A percentile compares a stretch with the other conserved stretches of the same genome.
These are phyloP conservation scores for Cutaneotrichosporon cutaneum DNA, from an alignment of 1,284 basidiomycete species.

Conservation along the genomic window DNA sequence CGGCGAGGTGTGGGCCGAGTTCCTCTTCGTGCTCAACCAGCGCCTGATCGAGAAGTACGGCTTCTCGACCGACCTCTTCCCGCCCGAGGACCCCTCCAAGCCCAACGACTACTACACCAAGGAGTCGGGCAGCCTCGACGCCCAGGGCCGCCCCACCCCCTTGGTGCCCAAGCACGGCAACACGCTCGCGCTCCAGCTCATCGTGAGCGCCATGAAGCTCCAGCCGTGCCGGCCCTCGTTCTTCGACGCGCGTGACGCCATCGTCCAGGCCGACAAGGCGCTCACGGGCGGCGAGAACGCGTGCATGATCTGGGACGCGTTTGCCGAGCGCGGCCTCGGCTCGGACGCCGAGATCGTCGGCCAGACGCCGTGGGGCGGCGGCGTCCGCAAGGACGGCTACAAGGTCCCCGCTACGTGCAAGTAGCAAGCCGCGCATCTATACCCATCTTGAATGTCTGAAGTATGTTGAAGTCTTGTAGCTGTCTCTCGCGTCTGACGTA, in stretches of 20 bases:
- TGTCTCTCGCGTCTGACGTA: neutral
- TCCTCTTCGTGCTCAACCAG: slow-evolving; percentile 81
- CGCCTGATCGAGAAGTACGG: slow-evolving; percentile 76
- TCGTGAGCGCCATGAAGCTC: slow-evolving; percentile 89
- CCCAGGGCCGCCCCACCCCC: slow-evolving; percentile 57
- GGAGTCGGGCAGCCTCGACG: slow-evolving; percentile 40
- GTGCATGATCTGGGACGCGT: slow-evolving; percentile 85
- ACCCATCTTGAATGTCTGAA: neutral
- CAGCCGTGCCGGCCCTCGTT: slow-evolving; percentile 88
- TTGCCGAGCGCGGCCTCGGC: slow-evolving; percentile 78
- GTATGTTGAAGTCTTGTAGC: neutral
- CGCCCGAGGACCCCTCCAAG: slow-evolving; percentile 58
- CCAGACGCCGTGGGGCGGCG: slow-evolving; percentile 92
- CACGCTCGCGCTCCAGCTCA: slow-evolving; percentile 79
- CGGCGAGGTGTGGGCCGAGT: slow-evolving; percentile 94
- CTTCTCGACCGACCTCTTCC: slow-evolving; percentile 74
- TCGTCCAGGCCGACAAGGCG: slow-evolving; percentile 86
- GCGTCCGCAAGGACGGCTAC: slow-evolving; percentile 59
- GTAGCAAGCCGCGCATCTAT: slow-evolving; percentile 3
- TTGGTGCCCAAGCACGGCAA: slow-evolving; percentile 90
- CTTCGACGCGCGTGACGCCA: slow-evolving; percentile 88
- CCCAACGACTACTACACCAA: slow-evolving; percentile 67
- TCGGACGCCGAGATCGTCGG: slow-evolving; percentile 69
- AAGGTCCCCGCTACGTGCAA: slow-evolving; percentile 50
- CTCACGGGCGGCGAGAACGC: slow-evolving; percentile 89